These are phyloP conservation scores for Scutellaria baicalensis DNA, from an alignment of 257 asterid species.

Conservation along the genomic window DNA sequence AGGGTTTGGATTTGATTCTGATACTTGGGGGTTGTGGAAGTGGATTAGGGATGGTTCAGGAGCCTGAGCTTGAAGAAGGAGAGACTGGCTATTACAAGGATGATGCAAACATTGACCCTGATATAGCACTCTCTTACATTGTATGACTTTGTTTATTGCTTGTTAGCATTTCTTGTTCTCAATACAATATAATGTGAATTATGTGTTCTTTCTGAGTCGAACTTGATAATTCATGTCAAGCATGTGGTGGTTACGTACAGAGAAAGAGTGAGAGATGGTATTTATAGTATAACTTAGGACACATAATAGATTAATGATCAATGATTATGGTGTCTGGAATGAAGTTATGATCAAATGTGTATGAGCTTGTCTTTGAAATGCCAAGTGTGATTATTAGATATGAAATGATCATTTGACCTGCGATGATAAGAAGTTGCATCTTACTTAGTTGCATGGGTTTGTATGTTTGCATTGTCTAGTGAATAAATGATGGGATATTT, in stretches of 20 bases:
- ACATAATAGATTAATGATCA: background rate
- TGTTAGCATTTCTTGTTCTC: conserved; percentile 7
- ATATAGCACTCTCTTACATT: conserved; percentile 75
- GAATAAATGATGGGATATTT: conserved; percentile 8
- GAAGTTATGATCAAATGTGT: conserved; percentile 6
- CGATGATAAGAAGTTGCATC: background rate
- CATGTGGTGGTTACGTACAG: conserved; percentile 10
- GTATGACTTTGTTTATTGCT: conserved; percentile 52
- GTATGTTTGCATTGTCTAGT: background rate
- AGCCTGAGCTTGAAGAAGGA: conserved; percentile 89
- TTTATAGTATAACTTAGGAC: conserved; percentile 2
- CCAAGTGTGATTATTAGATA: background rate
- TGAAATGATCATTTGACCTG: conserved; percentile 6
- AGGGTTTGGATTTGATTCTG: conserved; percentile 12
- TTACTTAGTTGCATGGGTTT: background rate
- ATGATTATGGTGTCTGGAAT: background rate
- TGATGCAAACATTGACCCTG: conserved; percentile 64
- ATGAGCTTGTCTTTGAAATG: conserved; percentile 7
- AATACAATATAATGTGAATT: background rate
- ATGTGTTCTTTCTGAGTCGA: conserved; percentile 8
- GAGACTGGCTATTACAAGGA: conserved; percentile 54
- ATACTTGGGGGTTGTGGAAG: conserved; percentile 27
- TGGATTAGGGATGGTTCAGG: conserved; percentile 43
- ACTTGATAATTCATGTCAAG: background rate
- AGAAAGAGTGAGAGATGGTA: background rate